Evolutionary conservation across 345 rosid species (phyloP).

Genomic region (Aquilaria sinensis): DNA sequence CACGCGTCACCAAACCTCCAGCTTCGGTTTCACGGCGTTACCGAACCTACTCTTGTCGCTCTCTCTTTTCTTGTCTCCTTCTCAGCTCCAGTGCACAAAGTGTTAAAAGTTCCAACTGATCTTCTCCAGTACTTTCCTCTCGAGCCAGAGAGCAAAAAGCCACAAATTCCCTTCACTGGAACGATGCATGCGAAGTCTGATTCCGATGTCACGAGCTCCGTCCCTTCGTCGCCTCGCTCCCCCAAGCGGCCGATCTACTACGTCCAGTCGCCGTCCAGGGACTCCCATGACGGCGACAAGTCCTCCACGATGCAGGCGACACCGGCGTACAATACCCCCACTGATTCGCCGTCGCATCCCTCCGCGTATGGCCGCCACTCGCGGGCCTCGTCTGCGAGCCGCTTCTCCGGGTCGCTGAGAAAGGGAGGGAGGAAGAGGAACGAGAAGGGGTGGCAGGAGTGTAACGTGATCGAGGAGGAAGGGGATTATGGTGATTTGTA

Average conservation of each 20-base stretch:
- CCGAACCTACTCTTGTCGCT: constrained; percentile 3
- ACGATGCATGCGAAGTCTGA: constrained; percentile 40
- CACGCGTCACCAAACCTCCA: constrained; percentile 12
- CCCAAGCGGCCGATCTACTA: constrained; percentile 63
- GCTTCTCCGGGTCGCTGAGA: constrained; percentile 48
- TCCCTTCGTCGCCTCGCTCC: constrained; percentile 72
- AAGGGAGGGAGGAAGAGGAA: constrained; percentile 48
- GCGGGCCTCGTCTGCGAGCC: constrained; percentile 51
- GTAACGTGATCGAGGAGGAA: constrained; percentile 63
- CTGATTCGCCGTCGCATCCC: constrained; percentile 77
- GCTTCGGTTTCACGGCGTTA: background rate
- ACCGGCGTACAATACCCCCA: constrained; percentile 48
- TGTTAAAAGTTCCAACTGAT: no score
- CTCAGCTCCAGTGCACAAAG: background rate
- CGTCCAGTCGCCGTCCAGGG: constrained; percentile 82
- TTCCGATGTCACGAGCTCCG: constrained; percentile 63
- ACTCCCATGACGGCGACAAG: constrained; percentile 81
- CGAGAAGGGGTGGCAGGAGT: constrained; percentile 71
- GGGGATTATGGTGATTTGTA: constrained; percentile 33
- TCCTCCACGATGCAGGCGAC: constrained; percentile 63
- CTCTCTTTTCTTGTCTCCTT: background rate
- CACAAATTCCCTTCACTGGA: no score
- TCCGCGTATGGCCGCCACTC: constrained; percentile 53
- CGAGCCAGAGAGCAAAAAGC: no score
- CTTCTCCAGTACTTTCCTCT: no score